These are phyloP conservation scores for Tylopilus sp. DNA, from an alignment of 768 basidiomycete species.

Conservation along the genomic window DNA sequence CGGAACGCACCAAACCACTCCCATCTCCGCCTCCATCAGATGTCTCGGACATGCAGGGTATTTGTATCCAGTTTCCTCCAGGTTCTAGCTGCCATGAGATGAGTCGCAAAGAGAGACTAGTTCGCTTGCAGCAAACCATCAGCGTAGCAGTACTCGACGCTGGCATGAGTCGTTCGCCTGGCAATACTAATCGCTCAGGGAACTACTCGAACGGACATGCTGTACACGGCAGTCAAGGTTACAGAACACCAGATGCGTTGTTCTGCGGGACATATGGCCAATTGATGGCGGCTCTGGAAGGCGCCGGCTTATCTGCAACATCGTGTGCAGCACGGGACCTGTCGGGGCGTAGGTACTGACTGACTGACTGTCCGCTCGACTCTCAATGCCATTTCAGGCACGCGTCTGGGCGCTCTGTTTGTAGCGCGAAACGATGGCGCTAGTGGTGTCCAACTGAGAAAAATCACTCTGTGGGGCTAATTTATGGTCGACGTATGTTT, in stretches of 20 bases:
- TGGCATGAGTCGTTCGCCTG: slow-evolving; percentile 37
- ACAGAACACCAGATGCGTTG: slow-evolving; percentile 28
- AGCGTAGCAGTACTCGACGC: slow-evolving; percentile 36
- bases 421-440: slow-evolving; percentile 32
- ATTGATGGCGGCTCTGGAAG: slow-evolving; percentile 36
- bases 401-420: slow-evolving; percentile 40
- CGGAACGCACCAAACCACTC: slow-evolving; percentile 13
- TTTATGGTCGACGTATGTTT: neutral
- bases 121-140: slow-evolving; percentile 35
- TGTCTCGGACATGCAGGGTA: slow-evolving; percentile 15
- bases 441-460: slow-evolving; percentile 35
- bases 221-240: slow-evolving; percentile 4
- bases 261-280: slow-evolving; percentile 45
- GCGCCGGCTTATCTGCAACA: slow-evolving; percentile 34
- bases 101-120: slow-evolving; percentile 22
- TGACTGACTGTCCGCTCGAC: neutral
- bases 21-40: slow-evolving; percentile 14
- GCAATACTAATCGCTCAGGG: slow-evolving; percentile 1
- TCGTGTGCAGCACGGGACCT: slow-evolving; percentile 31
- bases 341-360: slow-evolving; percentile 28
- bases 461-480: slow-evolving; percentile 42
- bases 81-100: neutral
- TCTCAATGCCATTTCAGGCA: slow-evolving; percentile 24
- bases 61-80: slow-evolving; percentile 23
- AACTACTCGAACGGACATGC: neutral